Conservation (phyloP, 805 yeast species). For the Debaryomyces hansenii region DNA sequence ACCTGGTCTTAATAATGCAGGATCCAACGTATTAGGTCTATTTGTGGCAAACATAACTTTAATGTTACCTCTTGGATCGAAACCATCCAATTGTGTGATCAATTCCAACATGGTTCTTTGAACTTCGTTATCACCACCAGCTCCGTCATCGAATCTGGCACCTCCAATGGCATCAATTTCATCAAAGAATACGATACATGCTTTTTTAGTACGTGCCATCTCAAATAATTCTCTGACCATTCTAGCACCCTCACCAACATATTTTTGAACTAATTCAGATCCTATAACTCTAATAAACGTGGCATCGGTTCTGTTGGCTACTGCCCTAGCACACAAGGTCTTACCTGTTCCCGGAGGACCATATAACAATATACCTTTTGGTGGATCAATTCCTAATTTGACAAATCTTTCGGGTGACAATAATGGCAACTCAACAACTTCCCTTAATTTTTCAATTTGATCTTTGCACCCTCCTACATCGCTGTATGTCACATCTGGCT, state of each 20-base stretch:
- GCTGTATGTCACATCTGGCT: conserved; percentile 97
- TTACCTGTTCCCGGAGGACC: conserved; percentile 99
- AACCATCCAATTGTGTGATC: conserved; percentile 96
- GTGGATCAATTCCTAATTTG: conserved; percentile 96
- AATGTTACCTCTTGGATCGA: conserved; percentile 97
- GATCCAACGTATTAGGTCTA: conserved; percentile 96
- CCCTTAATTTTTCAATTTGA: conserved; percentile 94
- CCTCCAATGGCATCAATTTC: conserved; percentile 99
- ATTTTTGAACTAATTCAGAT: conserved; percentile 95
- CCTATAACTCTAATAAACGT: conserved; percentile 98
- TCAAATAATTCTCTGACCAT: conserved; percentile 99
- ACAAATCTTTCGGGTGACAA: conserved; percentile 96
- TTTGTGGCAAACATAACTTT: conserved; percentile 99
- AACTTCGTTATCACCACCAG: conserved; percentile 98
- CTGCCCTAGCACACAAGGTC: conserved; percentile 97
- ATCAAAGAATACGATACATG: conserved; percentile 96
- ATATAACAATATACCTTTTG: conserved; percentile 92
- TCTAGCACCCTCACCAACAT: conserved; percentile 99
- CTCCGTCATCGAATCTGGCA: conserved; percentile 99
- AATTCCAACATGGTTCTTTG: conserved; percentile 99
- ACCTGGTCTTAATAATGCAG: conserved; percentile 97
- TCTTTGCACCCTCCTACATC: conserved; percentile 99
- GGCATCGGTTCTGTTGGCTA: conserved; percentile 98
- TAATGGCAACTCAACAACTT: conserved; percentile 92
- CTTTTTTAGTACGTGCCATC: conserved; percentile 98